A percentile compares a stretch with the other conserved stretches of the same genome.
These are phyloP conservation scores for Geum urbanum DNA, from an alignment of 306 rosid species.

Conservation along the genomic window DNA sequence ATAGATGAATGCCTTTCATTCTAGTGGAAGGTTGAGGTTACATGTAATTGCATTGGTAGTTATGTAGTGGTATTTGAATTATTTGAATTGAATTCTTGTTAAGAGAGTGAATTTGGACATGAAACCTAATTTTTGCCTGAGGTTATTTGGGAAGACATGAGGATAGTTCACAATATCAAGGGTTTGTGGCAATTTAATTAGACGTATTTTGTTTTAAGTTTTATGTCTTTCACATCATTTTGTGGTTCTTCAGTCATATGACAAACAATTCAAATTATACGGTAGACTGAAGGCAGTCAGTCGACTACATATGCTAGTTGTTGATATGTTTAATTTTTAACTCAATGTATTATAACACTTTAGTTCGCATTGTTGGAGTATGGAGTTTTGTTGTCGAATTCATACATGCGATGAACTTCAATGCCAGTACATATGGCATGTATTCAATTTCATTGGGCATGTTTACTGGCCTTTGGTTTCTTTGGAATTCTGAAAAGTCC, in stretches of 20 bases:
- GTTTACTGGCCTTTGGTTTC: background rate
- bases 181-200: background rate
- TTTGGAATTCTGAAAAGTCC: background rate
- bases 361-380: background rate
- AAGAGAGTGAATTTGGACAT: slow-evolving; percentile 1
- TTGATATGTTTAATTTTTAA: background rate
- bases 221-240: too few relatives aligned
- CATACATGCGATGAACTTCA: slow-evolving; percentile 1
- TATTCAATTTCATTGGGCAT: background rate
- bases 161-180: background rate
- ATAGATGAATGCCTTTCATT: slow-evolving; percentile 14
- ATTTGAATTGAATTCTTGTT: background rate
- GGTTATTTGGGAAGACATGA: slow-evolving; percentile 4
- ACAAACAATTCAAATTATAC: background rate
- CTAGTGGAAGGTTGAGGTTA: background rate
- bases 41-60: background rate
- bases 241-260: background rate
- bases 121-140: background rate
- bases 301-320: background rate
- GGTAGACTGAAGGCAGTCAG: background rate
- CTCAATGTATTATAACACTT: background rate
- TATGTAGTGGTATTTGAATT: background rate
- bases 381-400: background rate
- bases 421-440: background rate
- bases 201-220: background rate